These are phyloP conservation scores for Nemania sp. DNA, from an alignment of 2,329 filamentous ascomycete species.

Conservation along the genomic window DNA sequence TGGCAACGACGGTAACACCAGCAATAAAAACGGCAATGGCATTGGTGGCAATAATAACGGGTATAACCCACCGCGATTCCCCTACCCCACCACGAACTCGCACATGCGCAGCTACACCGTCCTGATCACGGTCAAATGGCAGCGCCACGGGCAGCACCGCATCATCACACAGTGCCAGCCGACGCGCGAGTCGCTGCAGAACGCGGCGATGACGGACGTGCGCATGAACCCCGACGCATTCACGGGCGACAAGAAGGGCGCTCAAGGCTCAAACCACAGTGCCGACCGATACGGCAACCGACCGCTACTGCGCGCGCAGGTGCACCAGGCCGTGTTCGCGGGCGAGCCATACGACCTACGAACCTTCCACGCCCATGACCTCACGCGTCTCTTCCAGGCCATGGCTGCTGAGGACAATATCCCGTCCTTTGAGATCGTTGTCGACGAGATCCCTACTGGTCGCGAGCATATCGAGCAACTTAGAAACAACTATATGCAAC, in stretches of 20 bases:
- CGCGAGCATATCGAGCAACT: not conserved
- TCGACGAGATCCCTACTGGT: constrained; percentile 1
- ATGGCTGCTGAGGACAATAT: constrained; percentile 7
- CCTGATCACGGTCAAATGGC: constrained; percentile 36
- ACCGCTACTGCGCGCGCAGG: constrained; percentile 7
- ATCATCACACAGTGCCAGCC: constrained; percentile 32
- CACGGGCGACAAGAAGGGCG: constrained; percentile 1
- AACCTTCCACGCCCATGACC: constrained; percentile 11
- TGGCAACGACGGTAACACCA: constrained; percentile 1
- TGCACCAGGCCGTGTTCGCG: constrained; percentile 10
- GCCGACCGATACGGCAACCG: not conserved
- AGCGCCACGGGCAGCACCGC: constrained; percentile 33
- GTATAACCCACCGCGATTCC: constrained; percentile 8
- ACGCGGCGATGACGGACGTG: constrained; percentile 31
- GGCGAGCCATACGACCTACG: constrained; percentile 19
- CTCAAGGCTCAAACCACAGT: not conserved
- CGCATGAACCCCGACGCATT: constrained; percentile 11
- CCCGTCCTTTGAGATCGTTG: constrained; percentile 19
- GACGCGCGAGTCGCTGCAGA: constrained; percentile 34
- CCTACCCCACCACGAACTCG: constrained; percentile 9
- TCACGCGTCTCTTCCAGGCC: constrained; percentile 11
- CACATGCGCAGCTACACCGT: constrained; percentile 30
- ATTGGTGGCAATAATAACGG: not conserved
- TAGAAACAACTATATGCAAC: too few relatives aligned
- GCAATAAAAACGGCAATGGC: not conserved